phyloP scores from a whole-genome alignment of 306 rosid species.

The Mucuna pruriens region DNA sequence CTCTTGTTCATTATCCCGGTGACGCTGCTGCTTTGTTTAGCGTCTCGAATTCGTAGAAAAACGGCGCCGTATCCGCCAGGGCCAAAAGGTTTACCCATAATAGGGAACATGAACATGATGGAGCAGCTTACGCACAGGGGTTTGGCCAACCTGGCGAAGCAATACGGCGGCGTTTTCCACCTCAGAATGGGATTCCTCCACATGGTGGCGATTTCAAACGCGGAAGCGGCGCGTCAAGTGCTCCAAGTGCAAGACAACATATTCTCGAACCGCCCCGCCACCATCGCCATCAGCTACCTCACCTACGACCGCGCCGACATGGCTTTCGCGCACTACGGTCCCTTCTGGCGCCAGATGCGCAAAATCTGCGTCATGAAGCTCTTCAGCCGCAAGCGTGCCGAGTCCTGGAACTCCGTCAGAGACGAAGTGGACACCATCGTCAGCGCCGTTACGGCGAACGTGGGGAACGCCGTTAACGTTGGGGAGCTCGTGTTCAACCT shows the following conservation, averaged over 20 bases:
- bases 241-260: conserved; percentile 72
- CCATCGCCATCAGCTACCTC: conserved; percentile 69
- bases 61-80: conserved; percentile 70
- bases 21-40: conserved; percentile 29
- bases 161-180: conserved; percentile 73
- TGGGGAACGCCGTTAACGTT: conserved; percentile 52
- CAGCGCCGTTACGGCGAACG: not conserved
- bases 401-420: conserved; percentile 76
- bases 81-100: conserved; percentile 68
- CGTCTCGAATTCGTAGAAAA: conserved; percentile 23
- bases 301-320: conserved; percentile 84
- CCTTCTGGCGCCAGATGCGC: conserved; percentile 90
- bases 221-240: conserved; percentile 72
- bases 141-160: conserved; percentile 58
- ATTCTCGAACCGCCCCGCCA: conserved; percentile 79
- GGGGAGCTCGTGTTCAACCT: conserved; percentile 68
- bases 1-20: conserved; percentile 38
- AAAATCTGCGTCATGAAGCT: conserved; percentile 77
- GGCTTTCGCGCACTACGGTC: conserved; percentile 88
- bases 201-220: conserved; percentile 70
- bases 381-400: conserved; percentile 70
- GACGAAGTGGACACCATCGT: conserved; percentile 60
- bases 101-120: conserved; percentile 73
- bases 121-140: conserved; percentile 82
- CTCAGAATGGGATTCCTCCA: conserved; percentile 67